Evolutionary conservation across 768 basidiomycete genomes (phyloP).

Genomic region (Royoungia palumana): DNA sequence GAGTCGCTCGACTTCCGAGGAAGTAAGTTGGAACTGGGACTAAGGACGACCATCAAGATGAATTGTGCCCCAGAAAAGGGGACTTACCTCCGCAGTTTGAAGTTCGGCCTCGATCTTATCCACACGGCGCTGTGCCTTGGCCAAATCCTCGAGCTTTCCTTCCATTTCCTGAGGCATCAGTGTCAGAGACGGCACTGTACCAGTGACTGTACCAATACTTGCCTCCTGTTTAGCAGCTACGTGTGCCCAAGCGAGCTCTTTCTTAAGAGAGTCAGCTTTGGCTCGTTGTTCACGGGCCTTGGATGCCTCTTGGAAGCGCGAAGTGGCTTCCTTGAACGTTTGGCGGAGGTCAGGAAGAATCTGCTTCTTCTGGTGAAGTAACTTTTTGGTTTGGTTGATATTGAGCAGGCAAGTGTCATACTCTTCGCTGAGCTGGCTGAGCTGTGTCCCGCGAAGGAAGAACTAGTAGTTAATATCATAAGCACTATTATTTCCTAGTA

Average conservation of each 20-base stretch:
- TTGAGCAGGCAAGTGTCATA: slow-evolving; percentile 77
- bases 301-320: slow-evolving; percentile 67
- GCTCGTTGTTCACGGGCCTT: slow-evolving; percentile 69
- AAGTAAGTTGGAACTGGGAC: slow-evolving; percentile 33
- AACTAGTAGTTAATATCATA: slow-evolving; percentile 49
- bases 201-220: slow-evolving; percentile 19
- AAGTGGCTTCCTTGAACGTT: slow-evolving; percentile 52
- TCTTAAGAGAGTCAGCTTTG: slow-evolving; percentile 67
- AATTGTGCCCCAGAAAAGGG: neutral
- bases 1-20: slow-evolving; percentile 33
- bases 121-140: slow-evolving; percentile 36
- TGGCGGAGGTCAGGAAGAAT: slow-evolving; percentile 72
- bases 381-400: slow-evolving; percentile 62
- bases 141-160: slow-evolving; percentile 40
- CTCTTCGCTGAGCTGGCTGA: slow-evolving; percentile 82
- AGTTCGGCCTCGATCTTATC: slow-evolving; percentile 41
- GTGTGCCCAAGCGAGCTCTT: slow-evolving; percentile 86
- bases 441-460: slow-evolving; percentile 91
- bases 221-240: slow-evolving; percentile 69
- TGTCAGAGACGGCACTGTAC: neutral
- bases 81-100: slow-evolving; percentile 36
- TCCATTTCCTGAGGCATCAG: slow-evolving; percentile 39
- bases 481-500: neutral
- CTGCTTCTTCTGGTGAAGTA: slow-evolving; percentile 69
- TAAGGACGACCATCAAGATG: slow-evolving; percentile 12